Evolutionary conservation across 1,284 basidiomycete genomes (phyloP), one percentile per base, ranked within the genome.

Genomic region (Trichosporon sp.): DNA sequence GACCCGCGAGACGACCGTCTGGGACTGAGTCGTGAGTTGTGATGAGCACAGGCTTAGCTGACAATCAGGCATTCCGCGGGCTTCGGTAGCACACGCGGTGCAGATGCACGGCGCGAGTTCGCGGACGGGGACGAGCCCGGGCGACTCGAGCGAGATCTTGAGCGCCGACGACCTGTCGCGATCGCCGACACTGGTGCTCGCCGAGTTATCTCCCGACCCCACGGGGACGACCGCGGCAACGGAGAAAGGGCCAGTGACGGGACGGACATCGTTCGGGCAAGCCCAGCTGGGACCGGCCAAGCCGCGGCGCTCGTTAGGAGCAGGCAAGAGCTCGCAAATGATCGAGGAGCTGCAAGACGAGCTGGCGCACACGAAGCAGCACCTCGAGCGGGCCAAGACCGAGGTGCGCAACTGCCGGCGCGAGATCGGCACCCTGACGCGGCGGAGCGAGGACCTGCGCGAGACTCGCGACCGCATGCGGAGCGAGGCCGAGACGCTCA

Each of bases 381-480:
- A 76, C 54, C 58, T 75, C n/a, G 78, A 79, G 23, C 74, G 72
- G 33, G 67, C 74, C 25, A 74, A 74, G 52, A 64, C 65, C 57
- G 77, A 80, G 44, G 63, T 75, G 1, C 68, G 75, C 56, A 71
- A 68, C 44, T 68, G 70, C 59, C 71, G 73, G 37, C 60, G 75
- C 25, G 67, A 76, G 16, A 72, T 78, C 14, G 73, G 70, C 23
- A 70, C 69, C 32, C 68, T 81, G 21, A 78, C 78, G 2, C 63
- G 78, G n/a, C 74, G 77, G 62, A 77, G 68, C 19, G 79, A 79
- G 56, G 78, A 79, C 66, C 67, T 79, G 32, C 75, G 76, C 57
- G 78, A 80, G 60, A 78, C 77, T 3, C 72, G 73, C 56, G 78
- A 78, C 36, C 66, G 79, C 44, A 75, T 77, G 71, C 65, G 77